These are phyloP conservation scores for Aspergillus viridinutans DNA, from an alignment of 2,329 filamentous ascomycete species.

Conservation along the genomic window DNA sequence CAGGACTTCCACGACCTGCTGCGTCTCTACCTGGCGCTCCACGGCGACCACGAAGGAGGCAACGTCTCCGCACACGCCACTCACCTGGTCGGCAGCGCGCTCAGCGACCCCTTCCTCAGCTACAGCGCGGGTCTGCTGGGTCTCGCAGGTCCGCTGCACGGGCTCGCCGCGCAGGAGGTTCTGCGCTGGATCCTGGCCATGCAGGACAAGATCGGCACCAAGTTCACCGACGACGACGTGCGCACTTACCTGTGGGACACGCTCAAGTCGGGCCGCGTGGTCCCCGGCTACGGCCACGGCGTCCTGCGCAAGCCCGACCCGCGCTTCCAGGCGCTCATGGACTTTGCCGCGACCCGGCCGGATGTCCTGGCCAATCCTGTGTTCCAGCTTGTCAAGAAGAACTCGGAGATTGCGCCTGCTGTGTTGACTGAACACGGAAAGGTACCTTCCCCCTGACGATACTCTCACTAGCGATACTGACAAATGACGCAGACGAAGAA, in stretches of 20 bases:
- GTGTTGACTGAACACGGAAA: conserved; percentile 95
- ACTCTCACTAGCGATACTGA: no score
- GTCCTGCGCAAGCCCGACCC: conserved; percentile 96
- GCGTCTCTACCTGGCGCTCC: conserved; percentile 88
- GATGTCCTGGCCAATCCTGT: conserved; percentile 84
- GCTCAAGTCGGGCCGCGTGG: conserved; percentile 87
- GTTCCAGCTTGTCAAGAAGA: conserved; percentile 90
- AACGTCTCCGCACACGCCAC: conserved; percentile 96
- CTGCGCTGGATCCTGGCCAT: conserved; percentile 96
- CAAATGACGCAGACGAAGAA: conserved; percentile 71
- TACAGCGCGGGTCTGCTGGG: conserved; percentile 95
- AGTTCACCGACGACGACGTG: conserved; percentile 76
- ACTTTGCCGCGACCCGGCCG: conserved; percentile 80
- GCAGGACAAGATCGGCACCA: conserved; percentile 77
- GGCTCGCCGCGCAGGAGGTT: conserved; percentile 93
- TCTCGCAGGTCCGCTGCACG: conserved; percentile 88
- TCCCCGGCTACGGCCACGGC: conserved; percentile 92
- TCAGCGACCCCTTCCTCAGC: conserved; percentile 91
- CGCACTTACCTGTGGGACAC: conserved; percentile 88
- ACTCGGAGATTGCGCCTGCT: conserved; percentile 82
- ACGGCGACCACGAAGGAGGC: conserved; percentile 96
- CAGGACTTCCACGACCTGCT: conserved; percentile 77
- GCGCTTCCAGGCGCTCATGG: conserved; percentile 93
- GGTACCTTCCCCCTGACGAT: no score
- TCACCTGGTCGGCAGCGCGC: conserved; percentile 88